Conservation (phyloP, 345 rosid genomes). For the Eutrema japonicum region DNA sequence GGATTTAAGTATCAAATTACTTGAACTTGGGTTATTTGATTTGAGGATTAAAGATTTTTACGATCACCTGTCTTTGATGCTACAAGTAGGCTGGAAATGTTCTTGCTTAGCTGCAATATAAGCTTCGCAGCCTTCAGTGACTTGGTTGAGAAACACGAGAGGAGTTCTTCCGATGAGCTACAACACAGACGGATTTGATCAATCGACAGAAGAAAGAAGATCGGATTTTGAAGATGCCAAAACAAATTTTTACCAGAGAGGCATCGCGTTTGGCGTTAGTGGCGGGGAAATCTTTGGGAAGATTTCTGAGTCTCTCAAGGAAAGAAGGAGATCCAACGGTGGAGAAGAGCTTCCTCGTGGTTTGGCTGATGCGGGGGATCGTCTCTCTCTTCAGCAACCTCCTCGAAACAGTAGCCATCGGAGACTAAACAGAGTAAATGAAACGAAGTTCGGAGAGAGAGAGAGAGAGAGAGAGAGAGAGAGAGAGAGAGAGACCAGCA, state of each 20-base stretch:
- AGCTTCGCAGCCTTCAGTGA: conserved; percentile 90
- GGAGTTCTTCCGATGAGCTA: conserved; percentile 91
- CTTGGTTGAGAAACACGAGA: conserved; percentile 78
- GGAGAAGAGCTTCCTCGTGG: conserved; percentile 51
- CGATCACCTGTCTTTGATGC: conserved; percentile 87
- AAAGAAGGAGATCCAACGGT: conserved; percentile 55
- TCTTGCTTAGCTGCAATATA: conserved; percentile 90
- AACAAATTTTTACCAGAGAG: conserved; percentile 51
- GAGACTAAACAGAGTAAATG: conserved; percentile 16
- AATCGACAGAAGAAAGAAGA: conserved; percentile 20
- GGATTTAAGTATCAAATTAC: not conserved
- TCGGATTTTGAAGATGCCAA: not conserved
- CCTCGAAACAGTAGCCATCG: conserved; percentile 60
- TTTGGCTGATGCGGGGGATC: conserved; percentile 29
- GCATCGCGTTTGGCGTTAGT: conserved; percentile 70
- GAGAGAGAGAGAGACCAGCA: conserved; percentile 1
- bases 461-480: conserved; percentile 1
- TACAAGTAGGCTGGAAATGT: conserved; percentile 90
- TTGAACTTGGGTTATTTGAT: not conserved
- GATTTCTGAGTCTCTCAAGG: conserved; percentile 69
- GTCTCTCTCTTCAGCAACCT: conserved; percentile 49
- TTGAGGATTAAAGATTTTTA: not conserved
- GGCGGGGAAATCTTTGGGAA: conserved; percentile 67
- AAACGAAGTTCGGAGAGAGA: conserved; percentile 20
- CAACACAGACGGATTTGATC: conserved; percentile 11